Conservation (phyloP, 495 filamentous ascomycete genomes). For the Neurospora sp. region DNA sequence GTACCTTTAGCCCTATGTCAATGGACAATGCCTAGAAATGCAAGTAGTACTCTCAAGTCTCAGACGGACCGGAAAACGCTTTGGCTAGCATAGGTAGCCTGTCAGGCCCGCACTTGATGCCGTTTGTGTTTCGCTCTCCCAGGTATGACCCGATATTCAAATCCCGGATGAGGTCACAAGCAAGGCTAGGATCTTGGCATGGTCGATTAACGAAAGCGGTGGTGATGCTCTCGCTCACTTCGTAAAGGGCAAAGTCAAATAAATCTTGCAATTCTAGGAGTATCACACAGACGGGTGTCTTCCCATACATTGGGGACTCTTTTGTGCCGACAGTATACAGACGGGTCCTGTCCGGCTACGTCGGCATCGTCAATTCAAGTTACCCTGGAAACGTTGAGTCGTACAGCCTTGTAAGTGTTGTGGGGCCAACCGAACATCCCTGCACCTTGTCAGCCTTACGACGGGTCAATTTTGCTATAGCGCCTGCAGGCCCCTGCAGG, state of each 20-base stretch:
- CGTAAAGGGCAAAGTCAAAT: neutral
- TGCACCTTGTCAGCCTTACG: neutral
- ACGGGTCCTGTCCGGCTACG: neutral
- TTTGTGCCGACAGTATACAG: too few relatives aligned
- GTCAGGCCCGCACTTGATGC: neutral
- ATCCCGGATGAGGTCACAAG: neutral
- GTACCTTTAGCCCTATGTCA: neutral
- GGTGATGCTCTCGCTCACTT: neutral
- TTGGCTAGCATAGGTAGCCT: neutral
- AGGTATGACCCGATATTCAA: neutral
- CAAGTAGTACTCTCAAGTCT: neutral
- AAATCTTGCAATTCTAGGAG: neutral
- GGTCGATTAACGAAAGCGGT: neutral
- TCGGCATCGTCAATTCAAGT: neutral
- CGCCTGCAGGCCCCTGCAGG: neutral
- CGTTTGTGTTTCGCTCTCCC: neutral
- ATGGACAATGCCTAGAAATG: neutral
- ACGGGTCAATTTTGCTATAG: neutral
- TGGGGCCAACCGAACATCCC: neutral
- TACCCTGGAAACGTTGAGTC: neutral
- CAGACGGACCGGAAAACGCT: neutral
- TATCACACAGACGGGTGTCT: neutral
- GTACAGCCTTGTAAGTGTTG: neutral
- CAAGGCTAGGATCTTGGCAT: neutral
- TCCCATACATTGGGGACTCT: neutral